phyloP scores from a whole-genome alignment of 257 asterid genomes.

The Nicotiana tomentosiformis region DNA sequence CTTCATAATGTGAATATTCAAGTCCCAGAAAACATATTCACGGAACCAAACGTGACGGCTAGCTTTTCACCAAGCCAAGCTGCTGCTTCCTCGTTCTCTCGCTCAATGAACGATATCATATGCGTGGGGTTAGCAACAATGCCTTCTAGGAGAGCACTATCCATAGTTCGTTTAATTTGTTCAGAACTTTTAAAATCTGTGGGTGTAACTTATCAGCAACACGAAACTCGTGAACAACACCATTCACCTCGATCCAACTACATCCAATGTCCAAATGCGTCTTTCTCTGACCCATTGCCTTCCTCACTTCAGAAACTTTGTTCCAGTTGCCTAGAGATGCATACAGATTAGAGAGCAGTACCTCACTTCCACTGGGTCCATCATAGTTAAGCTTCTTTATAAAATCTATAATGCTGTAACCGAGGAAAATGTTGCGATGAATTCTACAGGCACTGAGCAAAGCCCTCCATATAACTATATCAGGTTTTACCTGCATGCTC shows the following conservation, averaged over 20 bases:
- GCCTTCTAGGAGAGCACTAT: conserved; percentile 35
- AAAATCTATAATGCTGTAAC: conserved; percentile 39
- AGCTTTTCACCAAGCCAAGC: conserved; percentile 70
- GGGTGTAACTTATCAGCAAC: conserved; percentile 59
- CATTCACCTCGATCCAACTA: conserved; percentile 67
- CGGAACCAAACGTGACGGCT: conserved; percentile 52
- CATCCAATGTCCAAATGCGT: conserved; percentile 46
- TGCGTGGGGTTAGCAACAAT: conserved; percentile 41
- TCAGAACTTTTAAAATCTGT: conserved; percentile 37
- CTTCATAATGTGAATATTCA: conserved; percentile 41
- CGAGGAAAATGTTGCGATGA: conserved; percentile 47
- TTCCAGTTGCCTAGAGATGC: conserved; percentile 84
- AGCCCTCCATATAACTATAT: conserved; percentile 65
- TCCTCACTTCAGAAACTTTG: conserved; percentile 37
- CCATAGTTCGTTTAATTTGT: conserved; percentile 40
- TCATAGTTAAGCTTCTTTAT: conserved; percentile 35
- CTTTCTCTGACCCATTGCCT: conserved; percentile 33
- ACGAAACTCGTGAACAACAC: conserved; percentile 54
- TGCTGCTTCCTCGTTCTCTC: conserved; percentile 59
- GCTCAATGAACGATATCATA: conserved; percentile 53
- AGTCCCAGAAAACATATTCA: conserved; percentile 30
- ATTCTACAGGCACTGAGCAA: conserved; percentile 70
- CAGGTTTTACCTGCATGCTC: conserved; percentile 61
- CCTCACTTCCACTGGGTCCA: conserved; percentile 36
- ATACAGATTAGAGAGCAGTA: conserved; percentile 66